Evolutionary conservation across 192 early-diverging fungal genomes (phyloP).

Genomic region (Coemansia sp.): DNA sequence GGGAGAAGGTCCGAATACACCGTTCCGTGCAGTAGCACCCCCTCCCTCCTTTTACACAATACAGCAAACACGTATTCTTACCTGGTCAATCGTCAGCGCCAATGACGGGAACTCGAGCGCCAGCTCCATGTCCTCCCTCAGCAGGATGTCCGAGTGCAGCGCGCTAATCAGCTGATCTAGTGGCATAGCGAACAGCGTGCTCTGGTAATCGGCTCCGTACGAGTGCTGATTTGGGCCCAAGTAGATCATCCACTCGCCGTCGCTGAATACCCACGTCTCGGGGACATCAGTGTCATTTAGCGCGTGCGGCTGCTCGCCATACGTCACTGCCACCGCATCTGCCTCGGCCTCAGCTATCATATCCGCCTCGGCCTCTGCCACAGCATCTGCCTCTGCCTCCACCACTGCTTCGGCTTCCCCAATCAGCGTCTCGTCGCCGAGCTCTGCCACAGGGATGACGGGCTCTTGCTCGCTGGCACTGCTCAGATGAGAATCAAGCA

Average conservation of each 20-base stretch:
- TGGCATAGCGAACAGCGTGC: constrained; percentile 25
- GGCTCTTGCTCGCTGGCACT: not conserved
- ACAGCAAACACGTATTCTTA: constrained; percentile 12
- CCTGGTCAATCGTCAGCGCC: constrained; percentile 39
- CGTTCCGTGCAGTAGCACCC: not conserved
- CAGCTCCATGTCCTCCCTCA: constrained; percentile 27
- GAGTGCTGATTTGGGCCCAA: constrained; percentile 34
- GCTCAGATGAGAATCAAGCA: constrained; percentile 3
- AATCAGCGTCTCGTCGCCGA: not conserved
- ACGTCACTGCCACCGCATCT: not conserved
- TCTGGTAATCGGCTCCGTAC: constrained; percentile 25
- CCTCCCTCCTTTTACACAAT: not conserved
- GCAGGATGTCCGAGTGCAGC: constrained; percentile 30
- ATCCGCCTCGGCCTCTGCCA: not conserved
- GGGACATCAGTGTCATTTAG: constrained; percentile 12
- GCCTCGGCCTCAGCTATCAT: not conserved
- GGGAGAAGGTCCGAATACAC: not conserved
- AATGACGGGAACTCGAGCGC: constrained; percentile 50
- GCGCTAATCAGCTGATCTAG: constrained; percentile 31
- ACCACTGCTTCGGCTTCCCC: not conserved
- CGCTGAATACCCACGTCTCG: constrained; percentile 42
- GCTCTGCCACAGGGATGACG: not conserved
- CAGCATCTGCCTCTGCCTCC: not conserved
- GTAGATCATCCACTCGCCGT: constrained; percentile 47
- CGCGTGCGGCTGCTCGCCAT: not conserved